Percentiles rank a stretch among this genome's conserved stretches.
Evolutionary conservation across 83 land plant genomes (phyloP).

Genomic region (Diphasiastrum complanatum): DNA sequence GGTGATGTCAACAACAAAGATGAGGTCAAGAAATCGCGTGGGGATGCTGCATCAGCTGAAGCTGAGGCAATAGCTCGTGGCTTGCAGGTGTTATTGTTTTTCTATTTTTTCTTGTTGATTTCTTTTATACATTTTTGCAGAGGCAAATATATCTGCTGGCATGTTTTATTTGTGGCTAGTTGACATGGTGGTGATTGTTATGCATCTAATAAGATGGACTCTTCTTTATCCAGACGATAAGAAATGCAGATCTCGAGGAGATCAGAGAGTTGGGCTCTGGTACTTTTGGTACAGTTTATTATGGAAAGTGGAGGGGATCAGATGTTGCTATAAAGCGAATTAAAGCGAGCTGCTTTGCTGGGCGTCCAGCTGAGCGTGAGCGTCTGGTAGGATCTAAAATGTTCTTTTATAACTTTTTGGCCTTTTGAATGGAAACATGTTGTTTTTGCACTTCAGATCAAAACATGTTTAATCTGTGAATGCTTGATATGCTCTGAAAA

Average conservation of each 20-base stretch:
- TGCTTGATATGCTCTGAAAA: background rate
- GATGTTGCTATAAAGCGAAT: slow-evolving; percentile 79
- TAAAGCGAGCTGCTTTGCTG: slow-evolving; percentile 63
- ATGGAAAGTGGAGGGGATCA: slow-evolving; percentile 71
- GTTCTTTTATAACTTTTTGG: background rate
- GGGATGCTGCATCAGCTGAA: slow-evolving; percentile 59
- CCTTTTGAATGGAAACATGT: background rate
- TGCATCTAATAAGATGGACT: background rate
- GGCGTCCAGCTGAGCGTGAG: slow-evolving; percentile 57
- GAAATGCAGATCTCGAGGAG: slow-evolving; percentile 64
- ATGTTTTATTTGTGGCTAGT: background rate
- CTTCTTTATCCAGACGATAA: slow-evolving; percentile 47
- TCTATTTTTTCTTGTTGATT: background rate
- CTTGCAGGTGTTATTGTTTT: slow-evolving; percentile 47
- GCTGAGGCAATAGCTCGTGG: slow-evolving; percentile 61
- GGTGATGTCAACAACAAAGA: no score
- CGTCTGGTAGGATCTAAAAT: slow-evolving; percentile 35
- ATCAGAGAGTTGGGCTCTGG: slow-evolving; percentile 65
- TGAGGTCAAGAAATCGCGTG: no score
- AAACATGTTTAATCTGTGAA: slow-evolving; percentile 2
- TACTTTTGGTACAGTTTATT: slow-evolving; percentile 64
- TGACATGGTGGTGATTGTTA: background rate
- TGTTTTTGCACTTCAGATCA: background rate
- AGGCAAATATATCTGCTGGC: background rate
- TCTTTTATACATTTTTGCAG: background rate